Base-by-base conservation (phyloP, 2,329 filamentous ascomycete species). In the Nemania sp. region DNA sequence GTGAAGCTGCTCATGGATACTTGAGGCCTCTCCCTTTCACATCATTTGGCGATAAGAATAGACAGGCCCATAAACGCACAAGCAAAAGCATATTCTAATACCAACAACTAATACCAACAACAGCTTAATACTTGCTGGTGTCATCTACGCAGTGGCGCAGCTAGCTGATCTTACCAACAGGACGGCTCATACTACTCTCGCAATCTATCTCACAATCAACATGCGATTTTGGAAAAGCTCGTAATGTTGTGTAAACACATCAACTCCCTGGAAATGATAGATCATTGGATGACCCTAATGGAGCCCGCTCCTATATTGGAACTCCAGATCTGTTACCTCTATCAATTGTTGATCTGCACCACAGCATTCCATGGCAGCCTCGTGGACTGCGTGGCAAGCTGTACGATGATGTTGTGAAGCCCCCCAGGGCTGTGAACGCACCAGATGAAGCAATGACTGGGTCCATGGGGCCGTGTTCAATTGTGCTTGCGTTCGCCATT, bases 351-450 rank as follows among this genome's bases (percentile, higher is more conserved):
- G 29, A 62, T 56, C 26, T 41, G 29, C 3, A 58, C 18, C 18
- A 56, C 13, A 10, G 32, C 22, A 26, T 59, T 32, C n/a, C n/a
- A 60, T 32, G 45, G 62, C 15, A 64, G 51, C 22, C 57, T 32
- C 41, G 61, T 11, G 5, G 27, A 61, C 35, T 53, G 53, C 35
- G 56, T 24, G 13, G 26, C n/a, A 32, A 64, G 45, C 18, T 54
- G 53, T 20, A 59, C 22, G 18, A 52, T 27, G 7, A 67, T 59
- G 26, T 62, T 10, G 38, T 62, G 38, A 7, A 55, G 59, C 13
- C 60, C 27, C 11, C n/a, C 22, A 29, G 22, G 67, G 29, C 13
- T 29, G 15, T 47, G 53, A 61, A 55, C 62, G 24, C n/a, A 62
- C 26, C 35, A 53, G n/a, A 54, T 5, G 58, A 49, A 43, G 49